These are phyloP conservation scores for Eucommia ulmoides DNA, from an alignment of 257 asterid genomes.

Conservation along the genomic window DNA sequence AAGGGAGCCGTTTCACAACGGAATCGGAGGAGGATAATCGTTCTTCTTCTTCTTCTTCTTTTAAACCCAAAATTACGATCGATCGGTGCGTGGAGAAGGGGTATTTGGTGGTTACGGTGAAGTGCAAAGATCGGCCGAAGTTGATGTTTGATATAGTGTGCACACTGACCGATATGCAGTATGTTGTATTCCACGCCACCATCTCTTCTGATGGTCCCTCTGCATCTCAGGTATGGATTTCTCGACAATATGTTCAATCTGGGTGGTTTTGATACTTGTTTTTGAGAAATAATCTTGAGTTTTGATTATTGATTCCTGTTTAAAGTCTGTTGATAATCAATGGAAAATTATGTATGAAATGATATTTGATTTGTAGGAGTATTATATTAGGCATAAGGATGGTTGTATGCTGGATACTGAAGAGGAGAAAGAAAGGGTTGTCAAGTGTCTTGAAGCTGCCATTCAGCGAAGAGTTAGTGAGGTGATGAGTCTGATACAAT, in stretches of 20 bases:
- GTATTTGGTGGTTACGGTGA: conserved; percentile 75
- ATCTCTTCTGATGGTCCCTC: conserved; percentile 76
- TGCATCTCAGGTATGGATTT: conserved; percentile 80
- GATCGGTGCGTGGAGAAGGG: conserved; percentile 81
- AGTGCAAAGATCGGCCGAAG: conserved; percentile 83
- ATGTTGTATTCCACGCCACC: conserved; percentile 82
- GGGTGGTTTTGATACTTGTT: no score
- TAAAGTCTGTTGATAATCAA: no score
- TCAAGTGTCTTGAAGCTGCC: conserved; percentile 95
- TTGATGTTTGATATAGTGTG: conserved; percentile 97
- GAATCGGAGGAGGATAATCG: conserved; percentile 27
- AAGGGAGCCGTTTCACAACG: conserved; percentile 25
- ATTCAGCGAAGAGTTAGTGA: conserved; percentile 78
- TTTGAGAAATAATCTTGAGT: no score
- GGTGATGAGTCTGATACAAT: conserved; percentile 37
- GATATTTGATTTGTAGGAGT: no score
- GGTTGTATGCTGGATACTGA: conserved; percentile 60
- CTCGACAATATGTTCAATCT: no score
- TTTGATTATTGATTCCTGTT: no score
- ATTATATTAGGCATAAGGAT: conserved; percentile 75
- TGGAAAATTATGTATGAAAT: no score
- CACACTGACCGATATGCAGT: conserved; percentile 93
- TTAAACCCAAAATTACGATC: conserved; percentile 47
- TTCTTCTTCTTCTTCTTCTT: conserved; percentile 14
- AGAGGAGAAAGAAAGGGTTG: conserved; percentile 67